Percentiles rank a stretch among this genome's conserved stretches.
phyloP scores from a whole-genome alignment of 139 green algal species.

The Pleodorina starrii region DNA sequence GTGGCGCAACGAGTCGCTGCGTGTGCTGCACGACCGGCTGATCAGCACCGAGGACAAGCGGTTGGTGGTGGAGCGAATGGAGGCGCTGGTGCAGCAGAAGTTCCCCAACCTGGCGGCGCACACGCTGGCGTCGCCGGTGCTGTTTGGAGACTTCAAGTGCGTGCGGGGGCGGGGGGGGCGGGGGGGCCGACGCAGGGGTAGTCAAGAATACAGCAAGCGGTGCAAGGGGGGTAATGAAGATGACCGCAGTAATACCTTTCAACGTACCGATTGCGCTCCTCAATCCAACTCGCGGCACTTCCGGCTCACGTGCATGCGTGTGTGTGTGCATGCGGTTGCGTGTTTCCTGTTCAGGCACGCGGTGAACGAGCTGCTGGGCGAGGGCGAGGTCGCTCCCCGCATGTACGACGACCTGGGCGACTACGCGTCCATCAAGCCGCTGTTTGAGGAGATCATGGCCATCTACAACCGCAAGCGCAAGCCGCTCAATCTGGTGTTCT shows the following conservation, averaged over 20 bases:
- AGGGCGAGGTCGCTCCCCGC: slow-evolving; percentile 56
- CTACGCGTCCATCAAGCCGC: slow-evolving; percentile 77
- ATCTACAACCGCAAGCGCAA: slow-evolving; percentile 83
- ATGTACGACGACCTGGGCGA: slow-evolving; percentile 85
- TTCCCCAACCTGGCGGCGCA: slow-evolving; percentile 60
- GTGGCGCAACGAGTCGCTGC: slow-evolving; percentile 82
- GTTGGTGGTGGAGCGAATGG: slow-evolving; percentile 66
- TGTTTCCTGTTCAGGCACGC: slow-evolving; percentile 54
- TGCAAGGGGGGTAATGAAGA: no score
- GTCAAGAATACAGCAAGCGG: no score
- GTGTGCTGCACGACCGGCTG: slow-evolving; percentile 86
- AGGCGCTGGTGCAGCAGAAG: slow-evolving; percentile 61
- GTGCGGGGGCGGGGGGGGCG: no score
- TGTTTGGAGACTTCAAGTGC: slow-evolving; percentile 88
- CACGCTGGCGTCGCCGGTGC: slow-evolving; percentile 74
- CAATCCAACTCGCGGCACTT: no score
- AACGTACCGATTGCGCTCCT: no score
- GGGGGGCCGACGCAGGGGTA: no score
- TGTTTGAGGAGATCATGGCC: slow-evolving; percentile 81
- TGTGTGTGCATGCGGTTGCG: no score
- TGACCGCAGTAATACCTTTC: no score
- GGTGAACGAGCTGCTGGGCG: slow-evolving; percentile 45
- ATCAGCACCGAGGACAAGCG: slow-evolving; percentile 69
- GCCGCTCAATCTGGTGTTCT: slow-evolving; percentile 88
- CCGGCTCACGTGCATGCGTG: no score